These are phyloP conservation scores for Orbilia brochopaga DNA, from an alignment of 2,329 filamentous ascomycete genomes.

Conservation along the genomic window DNA sequence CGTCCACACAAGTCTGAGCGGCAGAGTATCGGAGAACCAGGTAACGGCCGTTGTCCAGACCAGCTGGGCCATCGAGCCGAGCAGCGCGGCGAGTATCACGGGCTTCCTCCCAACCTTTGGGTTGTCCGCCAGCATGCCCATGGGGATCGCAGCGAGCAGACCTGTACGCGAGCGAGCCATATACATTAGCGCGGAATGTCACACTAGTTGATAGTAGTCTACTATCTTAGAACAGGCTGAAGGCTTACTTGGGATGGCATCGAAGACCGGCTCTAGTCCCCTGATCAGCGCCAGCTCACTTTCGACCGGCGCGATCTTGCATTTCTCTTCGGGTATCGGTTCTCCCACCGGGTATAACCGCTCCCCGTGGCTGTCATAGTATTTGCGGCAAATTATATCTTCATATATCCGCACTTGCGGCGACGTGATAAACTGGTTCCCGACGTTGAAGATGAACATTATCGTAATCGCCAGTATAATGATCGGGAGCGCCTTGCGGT, in stretches of 20 bases:
- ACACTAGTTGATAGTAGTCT: too few relatives aligned
- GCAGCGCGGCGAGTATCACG: constrained; percentile 14
- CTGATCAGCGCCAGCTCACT: constrained; percentile 29
- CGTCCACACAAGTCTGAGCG: constrained; percentile 37
- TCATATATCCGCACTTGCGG: constrained; percentile 41
- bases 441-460: constrained; percentile 28
- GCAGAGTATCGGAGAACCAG: constrained; percentile 27
- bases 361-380: constrained; percentile 24
- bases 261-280: constrained; percentile 45
- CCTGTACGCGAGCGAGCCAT: not conserved
- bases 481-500: constrained; percentile 15
- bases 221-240: not conserved
- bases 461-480: constrained; percentile 15
- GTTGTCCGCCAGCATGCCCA: constrained; percentile 47
- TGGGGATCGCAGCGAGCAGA: constrained; percentile 31
- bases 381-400: constrained; percentile 43
- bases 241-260: constrained; percentile 40
- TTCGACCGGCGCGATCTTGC: constrained; percentile 44
- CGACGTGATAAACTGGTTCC: constrained; percentile 9
- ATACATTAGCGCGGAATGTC: too few relatives aligned
- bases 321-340: constrained; percentile 34
- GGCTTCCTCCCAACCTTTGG: constrained; percentile 43
- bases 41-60: constrained; percentile 20
- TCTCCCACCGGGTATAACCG: constrained; percentile 12
- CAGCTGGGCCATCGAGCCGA: constrained; percentile 10